Evolutionary conservation across 306 rosid genomes (phyloP).

Genomic region (Casuarina cunninghamiana): DNA sequence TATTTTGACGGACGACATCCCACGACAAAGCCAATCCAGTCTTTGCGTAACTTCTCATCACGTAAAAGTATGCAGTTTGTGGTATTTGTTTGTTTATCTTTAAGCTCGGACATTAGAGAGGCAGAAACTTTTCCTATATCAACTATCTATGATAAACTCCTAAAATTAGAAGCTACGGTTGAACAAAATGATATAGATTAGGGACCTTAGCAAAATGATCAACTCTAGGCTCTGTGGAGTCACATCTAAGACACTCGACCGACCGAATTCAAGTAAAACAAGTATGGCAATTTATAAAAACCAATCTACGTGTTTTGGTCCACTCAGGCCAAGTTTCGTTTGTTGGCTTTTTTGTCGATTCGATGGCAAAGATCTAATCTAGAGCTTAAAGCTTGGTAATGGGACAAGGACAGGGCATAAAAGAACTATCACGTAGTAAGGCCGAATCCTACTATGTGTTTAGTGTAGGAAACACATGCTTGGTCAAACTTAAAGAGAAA

Average conservation of each 20-base stretch:
- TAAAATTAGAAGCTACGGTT: neutral
- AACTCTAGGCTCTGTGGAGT: neutral
- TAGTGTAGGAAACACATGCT: slow-evolving; percentile 18
- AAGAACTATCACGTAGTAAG: neutral
- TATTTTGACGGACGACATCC: no score
- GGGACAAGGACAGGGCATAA: neutral
- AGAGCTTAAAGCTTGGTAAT: neutral
- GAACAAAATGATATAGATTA: neutral
- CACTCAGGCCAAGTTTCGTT: no score
- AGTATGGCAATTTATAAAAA: no score
- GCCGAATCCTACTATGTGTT: slow-evolving; percentile 10
- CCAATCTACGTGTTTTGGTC: no score
- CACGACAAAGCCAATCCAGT: no score
- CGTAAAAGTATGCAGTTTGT: no score
- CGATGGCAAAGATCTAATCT: neutral
- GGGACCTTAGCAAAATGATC: neutral
- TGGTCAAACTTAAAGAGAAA: slow-evolving; percentile 37
- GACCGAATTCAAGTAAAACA: no score
- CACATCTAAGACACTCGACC: neutral
- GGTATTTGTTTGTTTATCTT: no score
- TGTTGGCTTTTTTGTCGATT: neutral
- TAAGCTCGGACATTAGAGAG: no score
- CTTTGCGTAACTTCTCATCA: no score
- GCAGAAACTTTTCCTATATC: no score
- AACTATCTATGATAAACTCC: neutral